Evolutionary conservation across 805 yeast species (phyloP), one percentile per base, ranked within the genome.

Genomic region (Kluyveromyces nonfermentans): DNA sequence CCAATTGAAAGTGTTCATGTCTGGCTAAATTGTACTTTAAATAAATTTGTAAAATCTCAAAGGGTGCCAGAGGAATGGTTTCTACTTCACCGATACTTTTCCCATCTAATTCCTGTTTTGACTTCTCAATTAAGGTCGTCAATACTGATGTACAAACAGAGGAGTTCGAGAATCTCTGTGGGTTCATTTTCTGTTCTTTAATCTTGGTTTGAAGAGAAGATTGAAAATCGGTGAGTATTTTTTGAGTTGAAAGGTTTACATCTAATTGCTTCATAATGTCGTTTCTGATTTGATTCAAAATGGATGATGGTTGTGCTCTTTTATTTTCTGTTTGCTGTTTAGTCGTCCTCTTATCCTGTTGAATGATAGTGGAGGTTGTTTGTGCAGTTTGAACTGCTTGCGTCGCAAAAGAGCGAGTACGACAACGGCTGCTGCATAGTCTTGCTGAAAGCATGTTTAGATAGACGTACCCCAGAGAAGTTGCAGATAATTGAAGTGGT

Each of bases 1-100:
- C 55, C 4, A 55, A 45, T 21, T 49, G 51, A 33, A 60, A 61
- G 49, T 61, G 64, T 22, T 53, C 47, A 7, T 60, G 53, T 18
- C 62, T 46, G 3, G 62, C 60, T 25, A 61, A 46, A 9, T 55
- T 49, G 39, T 51, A 51, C 16, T 55, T 52, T 22, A 59, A 52
- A 34, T 56, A 35, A 4, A 53, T 48, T 30, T 48, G 47, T 19
- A 61, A 45, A n/a, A 61, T 50, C 45, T 53, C 58, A 42, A 48
- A 58, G 3, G 64, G 62, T 22, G 43, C 42, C 3, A 55, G 45
- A 2, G 49, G 46, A 18, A 42, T 40, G 9, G 39, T n/a, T 18
- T 30, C 34, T 3, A 47, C 7, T 22, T 43, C 43, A 14, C 34
- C 37, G 32, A 35, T 34, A 34, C 19, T 19, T 16, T 33, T 32